A percentile compares a stretch with the other conserved stretches of the same genome.
Evolutionary conservation across 768 basidiomycete genomes (phyloP).

Genomic region (Suillus hirtellus): DNA sequence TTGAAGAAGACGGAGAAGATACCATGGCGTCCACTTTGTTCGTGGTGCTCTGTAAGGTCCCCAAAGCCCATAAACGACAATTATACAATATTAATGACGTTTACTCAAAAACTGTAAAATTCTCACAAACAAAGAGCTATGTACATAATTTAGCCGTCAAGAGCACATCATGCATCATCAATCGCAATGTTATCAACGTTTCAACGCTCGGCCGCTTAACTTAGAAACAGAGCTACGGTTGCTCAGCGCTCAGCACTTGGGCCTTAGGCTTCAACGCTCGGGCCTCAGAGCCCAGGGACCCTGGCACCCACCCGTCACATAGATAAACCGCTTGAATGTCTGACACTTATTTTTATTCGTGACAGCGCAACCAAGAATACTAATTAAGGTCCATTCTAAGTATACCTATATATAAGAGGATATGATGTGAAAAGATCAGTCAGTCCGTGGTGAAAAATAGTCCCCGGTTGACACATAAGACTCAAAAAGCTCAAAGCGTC

Average conservation of each 20-base stretch:
- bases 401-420: conserved; percentile 5
- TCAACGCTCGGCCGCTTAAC: no score
- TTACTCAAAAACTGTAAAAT: not conserved
- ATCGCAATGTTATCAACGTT: no score
- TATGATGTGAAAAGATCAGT: conserved; percentile 11
- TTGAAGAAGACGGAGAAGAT: conserved; percentile 29
- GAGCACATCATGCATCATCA: not conserved
- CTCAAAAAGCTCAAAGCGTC: not conserved
- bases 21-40: conserved; percentile 12
- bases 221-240: not conserved
- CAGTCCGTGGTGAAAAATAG: conserved; percentile 11
- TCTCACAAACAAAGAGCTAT: not conserved
- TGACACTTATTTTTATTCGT: not conserved
- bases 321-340: not conserved
- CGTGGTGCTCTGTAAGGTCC: conserved; percentile 9
- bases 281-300: no score
- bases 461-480: conserved; percentile 26
- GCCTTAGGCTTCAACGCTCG: no score
- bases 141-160: not conserved
- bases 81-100: no score
- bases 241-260: no score
- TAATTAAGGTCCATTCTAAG: conserved; percentile 13
- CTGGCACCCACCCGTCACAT: no score
- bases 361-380: not conserved
- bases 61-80: not conserved